Percentiles rank a stretch among this genome's conserved stretches.
phyloP scores from a whole-genome alignment of 306 rosid genomes.

The Quercus suber region DNA sequence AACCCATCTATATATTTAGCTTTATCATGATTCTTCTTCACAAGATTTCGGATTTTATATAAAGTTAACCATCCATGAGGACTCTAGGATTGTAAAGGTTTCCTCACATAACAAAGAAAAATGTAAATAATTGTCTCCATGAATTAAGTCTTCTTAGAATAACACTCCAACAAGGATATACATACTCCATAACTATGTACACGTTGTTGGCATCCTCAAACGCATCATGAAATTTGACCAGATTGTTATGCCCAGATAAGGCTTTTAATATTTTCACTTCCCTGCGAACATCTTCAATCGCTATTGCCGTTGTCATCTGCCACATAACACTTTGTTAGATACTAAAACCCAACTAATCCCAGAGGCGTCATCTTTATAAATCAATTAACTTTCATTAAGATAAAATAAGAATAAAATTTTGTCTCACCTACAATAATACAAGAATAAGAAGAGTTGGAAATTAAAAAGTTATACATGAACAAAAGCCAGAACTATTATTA shows the following conservation, averaged over 20 bases:
- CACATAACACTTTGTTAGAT: slow-evolving; percentile 26
- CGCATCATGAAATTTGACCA: slow-evolving; percentile 83
- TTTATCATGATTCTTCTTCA: background rate
- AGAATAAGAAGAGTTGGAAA: background rate
- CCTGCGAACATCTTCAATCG: slow-evolving; percentile 92
- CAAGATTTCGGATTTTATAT: background rate
- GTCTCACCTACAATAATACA: background rate
- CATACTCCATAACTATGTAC: slow-evolving; percentile 99
- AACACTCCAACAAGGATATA: background rate
- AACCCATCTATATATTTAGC: background rate
- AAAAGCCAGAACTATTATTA: background rate
- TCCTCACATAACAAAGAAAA: slow-evolving; percentile 2
- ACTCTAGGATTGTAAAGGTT: background rate
- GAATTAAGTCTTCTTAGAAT: background rate
- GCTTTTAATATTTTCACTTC: slow-evolving; percentile 95
- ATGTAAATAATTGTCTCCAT: background rate
- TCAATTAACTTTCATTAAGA: background rate
- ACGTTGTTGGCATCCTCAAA: slow-evolving; percentile 84
- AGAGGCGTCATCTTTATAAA: background rate
- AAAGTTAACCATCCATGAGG: background rate
- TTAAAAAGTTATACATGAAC: background rate
- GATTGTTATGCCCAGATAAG: slow-evolving; percentile 81
- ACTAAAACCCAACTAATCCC: background rate
- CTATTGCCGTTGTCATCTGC: slow-evolving; percentile 95
- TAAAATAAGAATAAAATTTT: background rate